Evolutionary conservation across 345 rosid genomes (phyloP), one percentile per base, ranked within the genome.

Genomic region (Eucalyptus victrix): DNA sequence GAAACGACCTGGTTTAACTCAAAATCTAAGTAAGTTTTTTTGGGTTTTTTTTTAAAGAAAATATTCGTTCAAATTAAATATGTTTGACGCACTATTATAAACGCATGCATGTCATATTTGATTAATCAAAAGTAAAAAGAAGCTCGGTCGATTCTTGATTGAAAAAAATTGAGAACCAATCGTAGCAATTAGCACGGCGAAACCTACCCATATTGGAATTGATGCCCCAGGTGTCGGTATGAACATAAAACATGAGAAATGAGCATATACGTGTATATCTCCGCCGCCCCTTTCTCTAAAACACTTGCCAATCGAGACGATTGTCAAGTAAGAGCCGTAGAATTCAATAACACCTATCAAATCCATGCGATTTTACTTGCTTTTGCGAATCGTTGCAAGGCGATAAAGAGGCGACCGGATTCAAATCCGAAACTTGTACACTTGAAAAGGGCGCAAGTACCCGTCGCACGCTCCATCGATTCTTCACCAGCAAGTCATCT

Each of bases 31-130:
- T 8, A 65, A 65, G 37, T 65, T 65, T 4, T 65, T n/a, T 65
- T n/a, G 9, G 17, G 8, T 14, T 4, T 62, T 3, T 60, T 30
- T n/a, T 7, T 2, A 7, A 65, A n/a, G 72, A 28, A 65, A 65
- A 65, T 65, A 30, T 65, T 15, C 1, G 10, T 13, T 30, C 5
- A n/a, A n/a, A 67, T 67, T 32, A 16, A 15, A 67, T 16, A 14
- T 4, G 12, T 4, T 65, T 0, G 19, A 4, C 19, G 2, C 3
- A 0, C 67, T 3, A 6, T 28, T 12, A 21, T 17, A 17, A 51
- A 51, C 2, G 5, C 65, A 2, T 10, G 65, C 34, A n/a, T 34
- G 34, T n/a, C 34, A 9, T 7, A 2, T 16, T 8, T 67, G 23
- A 67, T 8, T 16, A 32, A 67, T 8, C 32, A 65, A 16, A 8